A percentile compares a stretch with the other conserved stretches of the same genome.
phyloP scores from a whole-genome alignment of 2,329 filamentous ascomycete species.

The Exserohilum turcica region DNA sequence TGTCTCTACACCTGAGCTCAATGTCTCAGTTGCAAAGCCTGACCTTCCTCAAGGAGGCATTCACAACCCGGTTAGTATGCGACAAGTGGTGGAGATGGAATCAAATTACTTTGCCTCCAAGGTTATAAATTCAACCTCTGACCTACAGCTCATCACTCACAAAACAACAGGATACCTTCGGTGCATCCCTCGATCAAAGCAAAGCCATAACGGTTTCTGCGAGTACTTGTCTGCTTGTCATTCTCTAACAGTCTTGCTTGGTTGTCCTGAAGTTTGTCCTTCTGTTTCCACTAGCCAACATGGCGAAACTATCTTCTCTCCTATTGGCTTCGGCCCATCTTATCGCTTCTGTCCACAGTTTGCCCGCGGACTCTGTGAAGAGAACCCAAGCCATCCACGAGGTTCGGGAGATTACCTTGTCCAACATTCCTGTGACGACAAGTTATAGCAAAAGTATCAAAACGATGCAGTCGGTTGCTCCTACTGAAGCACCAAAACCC shows the following conservation, averaged over 20 bases:
- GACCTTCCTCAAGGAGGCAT: slow-evolving; percentile 33
- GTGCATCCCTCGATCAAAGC: slow-evolving; percentile 8
- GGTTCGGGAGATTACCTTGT: slow-evolving; percentile 32
- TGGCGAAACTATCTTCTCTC: slow-evolving; percentile 34
- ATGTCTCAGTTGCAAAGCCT: slow-evolving; percentile 25
- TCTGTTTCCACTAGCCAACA: slow-evolving; percentile 13
- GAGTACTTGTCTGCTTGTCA: slow-evolving; percentile 14
- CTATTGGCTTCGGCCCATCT: slow-evolving; percentile 34
- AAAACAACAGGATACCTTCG: too few relatives aligned
- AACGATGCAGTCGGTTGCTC: slow-evolving; percentile 34
- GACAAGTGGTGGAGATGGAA: slow-evolving; percentile 14
- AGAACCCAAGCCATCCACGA: slow-evolving; percentile 15
- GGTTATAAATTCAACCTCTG: slow-evolving; percentile 29
- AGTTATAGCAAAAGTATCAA: slow-evolving; percentile 38
- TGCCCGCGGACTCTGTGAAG: slow-evolving; percentile 28
- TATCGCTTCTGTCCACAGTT: slow-evolving; percentile 27
- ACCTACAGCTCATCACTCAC: slow-evolving; percentile 34
- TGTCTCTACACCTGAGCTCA: slow-evolving; percentile 27
- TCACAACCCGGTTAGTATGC: slow-evolving; percentile 28
- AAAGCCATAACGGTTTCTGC: slow-evolving; percentile 11
- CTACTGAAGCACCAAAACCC: slow-evolving; percentile 33
- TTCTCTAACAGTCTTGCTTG: slow-evolving; percentile 22
- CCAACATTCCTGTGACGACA: slow-evolving; percentile 33
- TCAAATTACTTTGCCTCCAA: slow-evolving; percentile 10
- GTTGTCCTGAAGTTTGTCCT: slow-evolving; percentile 17